Base-by-base conservation (phyloP, 768 basidiomycete species). In the Galerina marginata region DNA sequence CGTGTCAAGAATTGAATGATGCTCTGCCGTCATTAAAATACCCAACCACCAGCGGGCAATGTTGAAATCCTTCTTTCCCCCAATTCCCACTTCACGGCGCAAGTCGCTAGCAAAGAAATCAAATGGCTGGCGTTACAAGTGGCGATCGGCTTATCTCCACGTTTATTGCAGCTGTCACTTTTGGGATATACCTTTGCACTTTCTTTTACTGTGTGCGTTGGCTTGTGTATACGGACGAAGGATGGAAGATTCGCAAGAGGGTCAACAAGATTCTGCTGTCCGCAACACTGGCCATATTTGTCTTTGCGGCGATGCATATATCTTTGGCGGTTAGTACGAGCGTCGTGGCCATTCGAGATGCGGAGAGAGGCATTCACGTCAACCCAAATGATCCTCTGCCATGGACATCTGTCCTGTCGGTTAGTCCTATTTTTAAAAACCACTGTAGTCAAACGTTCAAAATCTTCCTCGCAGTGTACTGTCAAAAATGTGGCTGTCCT, bases 141-240 rank as follows among this genome's bases (percentile, higher is more conserved):
- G 39, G 38, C 10, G 61, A 62, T 33, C 37, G 61, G 25, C 44
- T 63, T 40, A 44, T 54, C 1, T 57, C 57, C n/a, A 25, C 58
- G 55, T 43, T 62, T 43, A 45, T 62, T 25, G 61, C 56, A 9
- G 61, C 61, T 6, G 26, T 62, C 4, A 38, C 38, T 9, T 53
- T 51, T 4, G 61, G 61, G 43, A 45, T 62, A n/a, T 62, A 62
- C 56, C 37, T 62, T 9, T 58, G 51, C 43, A 62, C 61, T 2
- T 33, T 62, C 3, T 39, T 57, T 25, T 58, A 42, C 26, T 39
- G 50, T 37, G 15, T 62, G 29, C 61, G 61, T 5, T 62, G 61
- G 61, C 50, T 54, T 20, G 20, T 62, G 9, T 62, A 42, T 40
- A 62, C 20, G 9, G 61, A 62, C 45, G 49, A 62, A 12, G 61